Conservation (phyloP, 164 flowering plant genomes). For the Amborella trichopoda region DNA sequence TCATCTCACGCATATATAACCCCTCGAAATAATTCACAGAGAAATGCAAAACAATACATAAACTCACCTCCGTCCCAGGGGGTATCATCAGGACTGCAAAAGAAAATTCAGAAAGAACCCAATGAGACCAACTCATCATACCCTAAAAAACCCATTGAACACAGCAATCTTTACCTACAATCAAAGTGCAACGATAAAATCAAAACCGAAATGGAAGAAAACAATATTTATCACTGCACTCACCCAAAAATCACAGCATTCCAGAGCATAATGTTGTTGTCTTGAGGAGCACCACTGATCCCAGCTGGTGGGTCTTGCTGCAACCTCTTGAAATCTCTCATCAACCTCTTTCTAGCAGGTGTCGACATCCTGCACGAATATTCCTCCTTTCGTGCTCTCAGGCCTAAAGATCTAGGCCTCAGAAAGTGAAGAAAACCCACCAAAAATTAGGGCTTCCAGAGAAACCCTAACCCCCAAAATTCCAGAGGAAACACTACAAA, state of each 20-base stretch:
- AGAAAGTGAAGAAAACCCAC: too few species aligned
- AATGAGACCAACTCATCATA: neutral
- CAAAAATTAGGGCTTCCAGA: too few species aligned
- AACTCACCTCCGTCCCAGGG: constrained; percentile 96
- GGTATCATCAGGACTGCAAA: constrained; percentile 94
- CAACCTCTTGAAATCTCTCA: constrained; percentile 93
- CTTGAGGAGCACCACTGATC: constrained; percentile 90
- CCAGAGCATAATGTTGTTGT: constrained; percentile 89
- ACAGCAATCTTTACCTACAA: too few species aligned
- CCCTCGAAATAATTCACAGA: neutral
- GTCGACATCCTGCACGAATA: constrained; percentile 85
- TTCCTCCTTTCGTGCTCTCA: too few species aligned
- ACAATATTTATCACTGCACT: constrained; percentile 1
- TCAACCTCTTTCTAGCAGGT: constrained; percentile 80
- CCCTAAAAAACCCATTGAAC: neutral
- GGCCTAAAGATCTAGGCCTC: too few species aligned
- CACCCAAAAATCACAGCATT: constrained; percentile 92
- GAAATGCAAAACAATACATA: neutral
- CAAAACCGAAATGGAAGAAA: neutral
- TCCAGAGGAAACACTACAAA: too few species aligned
- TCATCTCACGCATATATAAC: too few species aligned
- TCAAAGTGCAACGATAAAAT: neutral
- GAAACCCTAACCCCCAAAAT: too few species aligned
- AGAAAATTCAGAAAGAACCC: constrained; percentile 11
- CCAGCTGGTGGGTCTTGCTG: constrained; percentile 94